phyloP scores from a whole-genome alignment of 805 yeast species.

The Kodamaea neixiangensis region DNA sequence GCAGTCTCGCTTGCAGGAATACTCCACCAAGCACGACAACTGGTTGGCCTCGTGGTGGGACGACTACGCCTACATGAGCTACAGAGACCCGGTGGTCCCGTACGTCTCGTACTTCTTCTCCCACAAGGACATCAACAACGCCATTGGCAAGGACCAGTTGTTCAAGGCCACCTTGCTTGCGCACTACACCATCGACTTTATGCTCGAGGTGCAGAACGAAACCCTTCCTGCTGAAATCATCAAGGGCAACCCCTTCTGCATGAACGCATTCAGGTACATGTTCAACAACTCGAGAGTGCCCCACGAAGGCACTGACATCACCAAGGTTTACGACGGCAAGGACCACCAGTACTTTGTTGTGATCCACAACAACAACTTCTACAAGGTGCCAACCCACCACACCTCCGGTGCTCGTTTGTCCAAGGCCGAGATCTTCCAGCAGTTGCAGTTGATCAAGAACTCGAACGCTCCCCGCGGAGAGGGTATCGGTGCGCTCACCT shows the following conservation, averaged over 20 bases:
- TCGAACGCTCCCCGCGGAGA: constrained; percentile 43
- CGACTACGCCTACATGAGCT: constrained; percentile 84
- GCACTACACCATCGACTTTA: constrained; percentile 66
- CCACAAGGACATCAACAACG: constrained; percentile 67
- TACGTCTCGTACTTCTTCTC: constrained; percentile 88
- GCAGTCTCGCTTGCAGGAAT: constrained; percentile 62
- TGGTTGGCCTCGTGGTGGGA: constrained; percentile 96
- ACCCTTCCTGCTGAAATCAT: constrained; percentile 78
- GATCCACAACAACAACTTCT: constrained; percentile 74
- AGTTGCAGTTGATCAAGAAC: constrained; percentile 54
- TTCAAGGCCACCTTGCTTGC: constrained; percentile 76
- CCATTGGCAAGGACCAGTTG: constrained; percentile 62
- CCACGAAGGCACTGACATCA: constrained; percentile 60
- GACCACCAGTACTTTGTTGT: constrained; percentile 71
- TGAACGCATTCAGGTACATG: constrained; percentile 91
- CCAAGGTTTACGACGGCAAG: constrained; percentile 50
- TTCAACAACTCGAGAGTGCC: constrained; percentile 89
- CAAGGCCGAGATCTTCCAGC: constrained; percentile 53
- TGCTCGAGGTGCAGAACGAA: constrained; percentile 65
- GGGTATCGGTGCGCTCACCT: constrained; percentile 78
- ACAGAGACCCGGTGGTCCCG: constrained; percentile 93
- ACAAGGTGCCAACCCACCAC: constrained; percentile 68
- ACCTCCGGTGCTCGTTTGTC: constrained; percentile 44
- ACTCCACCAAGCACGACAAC: constrained; percentile 67
- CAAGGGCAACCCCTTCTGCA: constrained; percentile 83